Evolutionary conservation across 169 alveolate genomes (phyloP).

Genomic region (Eimeria maxima): DNA sequence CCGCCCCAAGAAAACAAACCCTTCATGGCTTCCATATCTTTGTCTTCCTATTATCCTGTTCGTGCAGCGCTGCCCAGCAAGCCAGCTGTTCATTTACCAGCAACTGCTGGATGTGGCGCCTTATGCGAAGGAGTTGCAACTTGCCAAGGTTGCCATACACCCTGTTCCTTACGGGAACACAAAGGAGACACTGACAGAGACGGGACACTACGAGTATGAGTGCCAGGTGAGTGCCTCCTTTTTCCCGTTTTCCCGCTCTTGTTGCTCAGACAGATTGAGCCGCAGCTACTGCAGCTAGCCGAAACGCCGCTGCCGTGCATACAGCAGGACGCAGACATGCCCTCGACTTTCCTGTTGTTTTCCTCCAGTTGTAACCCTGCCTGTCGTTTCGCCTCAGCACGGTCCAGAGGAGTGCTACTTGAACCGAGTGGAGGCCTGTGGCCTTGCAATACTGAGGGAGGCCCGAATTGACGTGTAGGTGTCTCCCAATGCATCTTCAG

Average conservation of each 20-base stretch:
- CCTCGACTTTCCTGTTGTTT: not conserved
- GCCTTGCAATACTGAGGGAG: conserved; percentile 28
- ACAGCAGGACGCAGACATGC: not conserved
- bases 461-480: conserved; percentile 9
- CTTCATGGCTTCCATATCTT: not conserved
- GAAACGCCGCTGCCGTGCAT: not conserved
- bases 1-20: not conserved
- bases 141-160: conserved; percentile 56
- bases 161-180: conserved; percentile 64
- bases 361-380: not conserved
- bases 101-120: conserved; percentile 14
- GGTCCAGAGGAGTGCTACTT: conserved; percentile 63
- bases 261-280: not conserved
- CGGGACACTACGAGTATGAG: conserved; percentile 40
- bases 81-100: conserved; percentile 36
- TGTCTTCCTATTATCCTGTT: not conserved
- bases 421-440: conserved; percentile 64
- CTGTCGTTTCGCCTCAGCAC: not conserved
- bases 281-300: not conserved
- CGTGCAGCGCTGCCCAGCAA: conserved; percentile 67
- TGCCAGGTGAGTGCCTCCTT: conserved; percentile 2
- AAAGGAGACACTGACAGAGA: conserved; percentile 33
- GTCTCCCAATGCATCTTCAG: not conserved
- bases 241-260: too few species aligned
- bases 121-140: conserved; percentile 5